phyloP scores from a whole-genome alignment of 169 alveolate species.

The Cyclospora cayetanensis region DNA sequence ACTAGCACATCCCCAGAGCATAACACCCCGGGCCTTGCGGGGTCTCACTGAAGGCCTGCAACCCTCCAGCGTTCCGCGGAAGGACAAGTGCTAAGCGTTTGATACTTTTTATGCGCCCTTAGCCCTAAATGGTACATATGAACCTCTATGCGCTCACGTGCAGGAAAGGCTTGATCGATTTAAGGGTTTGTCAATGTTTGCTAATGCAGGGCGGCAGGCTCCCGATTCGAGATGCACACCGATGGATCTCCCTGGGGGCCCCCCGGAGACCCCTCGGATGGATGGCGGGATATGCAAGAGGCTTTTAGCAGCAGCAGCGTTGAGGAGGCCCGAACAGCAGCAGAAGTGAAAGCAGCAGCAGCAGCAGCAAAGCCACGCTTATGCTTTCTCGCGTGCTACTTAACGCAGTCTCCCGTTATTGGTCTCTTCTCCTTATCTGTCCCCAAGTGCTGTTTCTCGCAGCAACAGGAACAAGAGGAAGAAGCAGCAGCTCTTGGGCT shows the following conservation, averaged over 20 bases:
- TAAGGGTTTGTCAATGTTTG: neutral
- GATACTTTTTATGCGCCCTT: neutral
- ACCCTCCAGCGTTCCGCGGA: too few species aligned
- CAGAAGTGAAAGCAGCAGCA: conserved; percentile 1
- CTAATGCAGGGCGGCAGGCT: neutral
- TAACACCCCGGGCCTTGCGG: too few species aligned
- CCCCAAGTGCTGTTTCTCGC: neutral
- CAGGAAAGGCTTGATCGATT: neutral
- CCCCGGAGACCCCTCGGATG: too few species aligned
- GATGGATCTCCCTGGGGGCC: too few species aligned
- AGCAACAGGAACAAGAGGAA: neutral
- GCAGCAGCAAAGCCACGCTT: conserved; percentile 1
- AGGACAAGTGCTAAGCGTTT: too few species aligned
- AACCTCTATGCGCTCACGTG: neutral
- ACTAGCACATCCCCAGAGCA: too few species aligned
- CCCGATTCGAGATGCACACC: too few species aligned
- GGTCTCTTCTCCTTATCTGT: neutral
- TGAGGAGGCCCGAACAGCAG: neutral
- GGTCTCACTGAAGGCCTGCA: too few species aligned
- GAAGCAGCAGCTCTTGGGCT: neutral
- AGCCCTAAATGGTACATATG: neutral
- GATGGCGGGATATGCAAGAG: neutral
- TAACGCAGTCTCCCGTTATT: neutral
- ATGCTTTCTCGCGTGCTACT: neutral
- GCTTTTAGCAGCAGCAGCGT: neutral